These are phyloP conservation scores for Dacryopinax spathularia DNA, from an alignment of 768 basidiomycete species.

Conservation along the genomic window DNA sequence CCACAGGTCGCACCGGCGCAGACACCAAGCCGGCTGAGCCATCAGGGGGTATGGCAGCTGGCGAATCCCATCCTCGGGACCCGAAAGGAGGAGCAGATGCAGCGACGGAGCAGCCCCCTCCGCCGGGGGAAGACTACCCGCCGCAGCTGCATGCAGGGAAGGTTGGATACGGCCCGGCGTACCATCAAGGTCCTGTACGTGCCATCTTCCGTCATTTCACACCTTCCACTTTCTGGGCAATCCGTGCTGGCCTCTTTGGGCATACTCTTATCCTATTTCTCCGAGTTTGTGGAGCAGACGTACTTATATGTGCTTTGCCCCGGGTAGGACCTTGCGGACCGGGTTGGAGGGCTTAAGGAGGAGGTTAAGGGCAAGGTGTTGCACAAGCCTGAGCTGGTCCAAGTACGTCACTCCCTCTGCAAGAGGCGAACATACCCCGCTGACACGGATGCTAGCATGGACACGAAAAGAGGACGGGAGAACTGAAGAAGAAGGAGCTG, in stretches of 20 bases:
- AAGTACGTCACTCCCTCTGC: conserved; percentile 8
- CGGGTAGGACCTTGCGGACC: conserved; percentile 24
- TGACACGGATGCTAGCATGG: conserved; percentile 22
- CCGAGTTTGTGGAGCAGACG: neutral
- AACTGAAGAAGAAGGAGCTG: conserved; percentile 26
- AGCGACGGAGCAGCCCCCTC: neutral
- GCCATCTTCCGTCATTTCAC: neutral
- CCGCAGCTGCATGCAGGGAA: conserved; percentile 32
- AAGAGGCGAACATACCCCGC: neutral
- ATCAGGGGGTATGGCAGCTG: neutral
- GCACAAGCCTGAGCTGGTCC: conserved; percentile 24
- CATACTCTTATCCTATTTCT: neutral
- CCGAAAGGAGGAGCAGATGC: neutral
- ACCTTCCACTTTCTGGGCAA: too few species aligned
- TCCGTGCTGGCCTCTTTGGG: too few species aligned
- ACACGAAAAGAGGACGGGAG: conserved; percentile 28
- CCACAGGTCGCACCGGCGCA: neutral
- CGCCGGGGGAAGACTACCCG: conserved; percentile 21
- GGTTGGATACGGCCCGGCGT: conserved; percentile 21
- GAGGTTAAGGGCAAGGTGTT: conserved; percentile 30
- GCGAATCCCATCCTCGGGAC: neutral
- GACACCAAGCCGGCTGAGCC: neutral
- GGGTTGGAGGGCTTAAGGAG: conserved; percentile 27
- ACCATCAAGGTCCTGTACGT: conserved; percentile 9
- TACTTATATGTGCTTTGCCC: neutral